Percentiles rank a stretch among this genome's conserved stretches.
phyloP scores from a whole-genome alignment of 805 yeast genomes.

The Saccharomycopsis vini region DNA sequence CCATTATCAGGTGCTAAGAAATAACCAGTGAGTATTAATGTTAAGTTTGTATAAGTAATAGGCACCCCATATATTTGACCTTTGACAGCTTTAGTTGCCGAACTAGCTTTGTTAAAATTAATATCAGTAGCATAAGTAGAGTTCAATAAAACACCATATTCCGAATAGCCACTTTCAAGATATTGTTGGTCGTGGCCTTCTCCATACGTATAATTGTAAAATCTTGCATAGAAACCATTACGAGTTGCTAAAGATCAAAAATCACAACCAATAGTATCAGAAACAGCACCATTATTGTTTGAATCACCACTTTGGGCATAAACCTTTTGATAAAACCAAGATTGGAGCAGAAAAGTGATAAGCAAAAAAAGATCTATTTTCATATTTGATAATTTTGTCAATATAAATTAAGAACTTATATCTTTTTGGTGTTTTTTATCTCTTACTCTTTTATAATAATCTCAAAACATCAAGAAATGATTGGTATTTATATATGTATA shows the following conservation, averaged over 20 bases:
- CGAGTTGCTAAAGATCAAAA: background rate
- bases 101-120: background rate
- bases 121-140: constrained; percentile 4
- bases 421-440: too few species aligned
- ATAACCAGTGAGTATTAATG: constrained; percentile 23
- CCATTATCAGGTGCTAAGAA: constrained; percentile 26
- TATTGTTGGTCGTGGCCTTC: background rate
- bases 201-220: background rate
- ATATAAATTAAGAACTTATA: too few species aligned
- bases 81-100: background rate
- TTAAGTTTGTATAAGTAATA: constrained; percentile 21
- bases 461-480: too few species aligned
- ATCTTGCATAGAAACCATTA: constrained; percentile 4
- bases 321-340: too few species aligned
- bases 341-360: too few species aligned
- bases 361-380: too few species aligned
- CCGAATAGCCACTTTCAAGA: constrained; percentile 1
- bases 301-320: constrained; percentile 6
- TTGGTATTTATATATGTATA: too few species aligned
- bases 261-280: background rate
- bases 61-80: constrained; percentile 9
- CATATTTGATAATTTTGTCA: too few species aligned
- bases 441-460: too few species aligned
- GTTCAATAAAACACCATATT: background rate
- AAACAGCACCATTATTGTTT: constrained; percentile 6